Conservation (phyloP, 2,329 filamentous ascomycete species). For the Aspergillus ochraceoroseus region DNA sequence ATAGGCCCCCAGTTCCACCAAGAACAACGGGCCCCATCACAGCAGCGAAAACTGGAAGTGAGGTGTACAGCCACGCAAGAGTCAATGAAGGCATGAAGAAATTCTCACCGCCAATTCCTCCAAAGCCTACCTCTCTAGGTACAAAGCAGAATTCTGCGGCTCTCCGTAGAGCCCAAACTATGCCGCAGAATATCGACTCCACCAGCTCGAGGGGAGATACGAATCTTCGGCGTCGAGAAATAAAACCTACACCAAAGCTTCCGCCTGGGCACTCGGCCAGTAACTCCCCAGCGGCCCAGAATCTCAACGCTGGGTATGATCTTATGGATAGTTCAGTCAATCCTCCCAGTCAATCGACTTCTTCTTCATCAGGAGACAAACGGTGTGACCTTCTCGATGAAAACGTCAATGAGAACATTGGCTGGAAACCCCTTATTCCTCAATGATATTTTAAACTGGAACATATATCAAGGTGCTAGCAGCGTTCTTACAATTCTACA, state of each 20-base stretch:
- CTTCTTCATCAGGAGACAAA: neutral
- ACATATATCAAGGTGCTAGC: no score
- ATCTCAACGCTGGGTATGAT: neutral
- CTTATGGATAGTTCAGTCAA: neutral
- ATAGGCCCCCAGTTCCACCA: slow-evolving; percentile 27
- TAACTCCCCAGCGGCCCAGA: no score
- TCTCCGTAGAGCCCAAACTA: neutral
- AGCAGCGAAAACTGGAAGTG: neutral
- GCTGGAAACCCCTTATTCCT: slow-evolving; percentile 33
- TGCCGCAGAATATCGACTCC: neutral
- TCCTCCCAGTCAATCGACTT: neutral
- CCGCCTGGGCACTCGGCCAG: no score
- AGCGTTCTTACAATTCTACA: no score
- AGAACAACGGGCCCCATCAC: slow-evolving; percentile 5
- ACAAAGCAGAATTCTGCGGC: neutral
- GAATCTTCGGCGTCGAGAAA: neutral
- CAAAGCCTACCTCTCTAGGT: slow-evolving; percentile 52
- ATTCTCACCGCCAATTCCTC: slow-evolving; percentile 53
- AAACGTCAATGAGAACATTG: slow-evolving; percentile 21
- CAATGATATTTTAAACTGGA: slow-evolving; percentile 8
- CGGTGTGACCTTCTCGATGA: slow-evolving; percentile 25
- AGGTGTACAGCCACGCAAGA: neutral
- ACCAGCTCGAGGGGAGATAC: neutral
- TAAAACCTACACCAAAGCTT: no score
- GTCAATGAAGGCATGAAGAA: neutral